Conservation (phyloP, 1,284 basidiomycete genomes). For the Polyporus tsugae region DNA sequence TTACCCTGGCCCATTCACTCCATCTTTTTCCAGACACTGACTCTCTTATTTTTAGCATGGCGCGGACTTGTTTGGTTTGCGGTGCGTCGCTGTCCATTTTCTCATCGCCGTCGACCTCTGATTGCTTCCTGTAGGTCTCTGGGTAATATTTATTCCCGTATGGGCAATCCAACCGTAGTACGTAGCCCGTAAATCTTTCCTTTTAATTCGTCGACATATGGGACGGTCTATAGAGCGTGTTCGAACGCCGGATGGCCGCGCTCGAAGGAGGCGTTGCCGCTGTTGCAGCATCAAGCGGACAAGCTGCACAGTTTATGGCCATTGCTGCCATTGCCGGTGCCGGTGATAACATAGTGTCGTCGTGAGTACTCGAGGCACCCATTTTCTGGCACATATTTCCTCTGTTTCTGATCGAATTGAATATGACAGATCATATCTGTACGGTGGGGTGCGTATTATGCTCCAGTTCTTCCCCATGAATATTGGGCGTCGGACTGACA, state of each 20-base stretch:
- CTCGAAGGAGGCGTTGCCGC: conserved; percentile 87
- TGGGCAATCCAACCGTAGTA: conserved; percentile 87
- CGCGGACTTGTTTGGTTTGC: conserved; percentile 84
- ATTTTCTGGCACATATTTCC: neutral
- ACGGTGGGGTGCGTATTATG: conserved; percentile 63
- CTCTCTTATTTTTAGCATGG: conserved; percentile 62
- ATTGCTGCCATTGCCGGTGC: conserved; percentile 69
- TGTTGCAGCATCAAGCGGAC: conserved; percentile 81
- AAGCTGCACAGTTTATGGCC: conserved; percentile 85
- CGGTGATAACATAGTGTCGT: conserved; percentile 85
- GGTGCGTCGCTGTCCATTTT: conserved; percentile 43
- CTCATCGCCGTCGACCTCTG: too few relatives aligned
- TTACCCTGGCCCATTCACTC: neutral
- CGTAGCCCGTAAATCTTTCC: conserved; percentile 38
- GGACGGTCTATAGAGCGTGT: conserved; percentile 66
- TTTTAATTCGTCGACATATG: conserved; percentile 37
- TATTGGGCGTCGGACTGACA: conserved; percentile 5
- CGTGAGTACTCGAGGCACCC: conserved; percentile 67
- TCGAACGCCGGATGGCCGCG: conserved; percentile 85
- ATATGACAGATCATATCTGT: conserved; percentile 61
- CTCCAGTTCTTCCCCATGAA: too few relatives aligned
- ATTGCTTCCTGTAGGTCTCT: conserved; percentile 50
- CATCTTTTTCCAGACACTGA: neutral
- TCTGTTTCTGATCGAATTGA: neutral
- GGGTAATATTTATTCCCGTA: conserved; percentile 84